Evolutionary conservation across 805 yeast genomes (phyloP).

Genomic region (Pichia membranifaciens): DNA sequence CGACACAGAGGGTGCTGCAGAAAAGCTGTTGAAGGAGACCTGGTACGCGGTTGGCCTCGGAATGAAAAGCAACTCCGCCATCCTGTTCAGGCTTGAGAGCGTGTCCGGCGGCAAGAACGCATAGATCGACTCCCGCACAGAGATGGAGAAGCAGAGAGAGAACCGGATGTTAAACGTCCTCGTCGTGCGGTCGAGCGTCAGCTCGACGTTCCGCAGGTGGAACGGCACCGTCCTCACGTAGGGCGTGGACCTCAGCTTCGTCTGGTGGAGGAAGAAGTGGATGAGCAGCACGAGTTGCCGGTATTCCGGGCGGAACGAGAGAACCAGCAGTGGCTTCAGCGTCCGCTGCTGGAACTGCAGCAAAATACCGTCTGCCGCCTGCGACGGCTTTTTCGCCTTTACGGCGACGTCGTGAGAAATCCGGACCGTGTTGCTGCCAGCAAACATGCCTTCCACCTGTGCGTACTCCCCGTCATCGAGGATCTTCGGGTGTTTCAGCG

Average conservation of each 20-base stretch:
- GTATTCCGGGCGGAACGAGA: not conserved
- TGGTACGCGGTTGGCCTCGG: constrained; percentile 23
- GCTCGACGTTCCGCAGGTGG: not conserved
- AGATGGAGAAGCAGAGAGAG: constrained; percentile 9
- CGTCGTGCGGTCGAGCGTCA: not conserved
- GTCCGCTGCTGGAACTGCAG: no score
- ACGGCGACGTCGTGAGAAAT: no score
- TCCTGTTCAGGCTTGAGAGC: constrained; percentile 16
- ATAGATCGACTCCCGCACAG: constrained; percentile 18
- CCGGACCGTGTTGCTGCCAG: no score
- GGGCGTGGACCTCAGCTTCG: not conserved
- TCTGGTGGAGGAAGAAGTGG: not conserved
- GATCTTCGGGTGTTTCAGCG: no score
- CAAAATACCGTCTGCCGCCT: no score
- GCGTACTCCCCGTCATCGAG: not conserved
- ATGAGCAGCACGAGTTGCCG: not conserved
- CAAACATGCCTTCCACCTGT: no score
- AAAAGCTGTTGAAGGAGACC: constrained; percentile 1
- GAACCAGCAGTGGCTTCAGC: not conserved
- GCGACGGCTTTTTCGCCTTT: no score
- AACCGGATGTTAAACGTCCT: constrained; percentile 2
- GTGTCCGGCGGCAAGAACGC: constrained; percentile 16
- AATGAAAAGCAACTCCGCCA: constrained; percentile 13
- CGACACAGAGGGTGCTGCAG: constrained; percentile 22
- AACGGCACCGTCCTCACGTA: not conserved